Evolutionary conservation across 192 early-diverging fungal genomes (phyloP).

Genomic region (Gaertneriomyces sp.): DNA sequence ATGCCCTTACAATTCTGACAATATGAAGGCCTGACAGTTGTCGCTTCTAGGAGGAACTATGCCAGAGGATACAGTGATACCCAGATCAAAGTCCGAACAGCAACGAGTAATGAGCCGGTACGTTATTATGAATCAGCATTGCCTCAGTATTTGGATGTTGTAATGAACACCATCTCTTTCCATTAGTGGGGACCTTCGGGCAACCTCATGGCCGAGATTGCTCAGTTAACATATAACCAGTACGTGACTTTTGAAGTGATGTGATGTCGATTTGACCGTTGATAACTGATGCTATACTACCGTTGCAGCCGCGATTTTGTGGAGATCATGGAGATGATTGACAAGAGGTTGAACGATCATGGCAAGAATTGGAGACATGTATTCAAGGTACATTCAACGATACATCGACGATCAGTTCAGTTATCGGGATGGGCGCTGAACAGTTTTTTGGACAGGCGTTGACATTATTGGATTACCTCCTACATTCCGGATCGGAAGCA

Average conservation of each 20-base stretch:
- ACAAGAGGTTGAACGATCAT: constrained; percentile 95
- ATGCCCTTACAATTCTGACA: background rate
- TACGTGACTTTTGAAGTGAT: constrained; percentile 47
- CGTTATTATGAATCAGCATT: constrained; percentile 6
- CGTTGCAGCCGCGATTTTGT: constrained; percentile 73
- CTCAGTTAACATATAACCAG: constrained; percentile 78
- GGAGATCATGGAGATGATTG: constrained; percentile 97
- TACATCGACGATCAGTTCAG: background rate
- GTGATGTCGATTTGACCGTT: background rate
- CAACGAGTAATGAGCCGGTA: constrained; percentile 56
- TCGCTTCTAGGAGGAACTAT: constrained; percentile 23
- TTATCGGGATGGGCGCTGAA: background rate
- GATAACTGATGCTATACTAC: background rate
- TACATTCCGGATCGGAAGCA: constrained; percentile 79
- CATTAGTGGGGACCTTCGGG: constrained; percentile 65
- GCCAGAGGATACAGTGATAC: constrained; percentile 78
- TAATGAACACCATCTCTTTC: background rate
- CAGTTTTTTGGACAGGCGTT: constrained; percentile 55
- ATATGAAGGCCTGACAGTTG: background rate
- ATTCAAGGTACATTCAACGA: constrained; percentile 70
- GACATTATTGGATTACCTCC: constrained; percentile 77
- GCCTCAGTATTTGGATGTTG: background rate
- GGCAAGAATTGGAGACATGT: constrained; percentile 99
- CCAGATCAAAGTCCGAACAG: constrained; percentile 78
- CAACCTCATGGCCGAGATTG: constrained; percentile 79